These are phyloP conservation scores for Chrysoporthe deuterocubensis DNA, from an alignment of 2,329 filamentous ascomycete species.

Conservation along the genomic window DNA sequence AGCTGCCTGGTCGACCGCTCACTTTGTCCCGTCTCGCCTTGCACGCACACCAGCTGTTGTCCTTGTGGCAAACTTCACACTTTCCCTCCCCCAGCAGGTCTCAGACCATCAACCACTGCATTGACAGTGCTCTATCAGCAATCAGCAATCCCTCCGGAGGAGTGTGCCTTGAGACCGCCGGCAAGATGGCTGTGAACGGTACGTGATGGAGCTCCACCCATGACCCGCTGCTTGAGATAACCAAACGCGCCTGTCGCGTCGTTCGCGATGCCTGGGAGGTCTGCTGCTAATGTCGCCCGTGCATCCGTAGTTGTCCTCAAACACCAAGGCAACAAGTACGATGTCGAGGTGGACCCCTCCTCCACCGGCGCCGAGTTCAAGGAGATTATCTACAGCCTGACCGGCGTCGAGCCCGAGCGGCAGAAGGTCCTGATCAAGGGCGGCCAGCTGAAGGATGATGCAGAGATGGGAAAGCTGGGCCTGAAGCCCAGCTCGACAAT, in stretches of 20 bases:
- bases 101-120: not conserved
- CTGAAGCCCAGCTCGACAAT: conserved; percentile 86
- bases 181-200: conserved; percentile 61
- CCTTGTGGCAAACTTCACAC: not conserved
- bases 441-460: conserved; percentile 93
- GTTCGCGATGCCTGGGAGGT: not conserved
- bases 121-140: not conserved
- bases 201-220: conserved; percentile 34
- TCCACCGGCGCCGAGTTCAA: conserved; percentile 93
- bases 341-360: conserved; percentile 85
- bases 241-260: not conserved
- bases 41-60: no score
- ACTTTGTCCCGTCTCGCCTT: conserved; percentile 10
- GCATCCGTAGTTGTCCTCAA: conserved; percentile 77
- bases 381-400: conserved; percentile 92
- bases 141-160: not conserved
- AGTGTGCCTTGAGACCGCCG: conserved; percentile 10
- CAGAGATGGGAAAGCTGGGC: conserved; percentile 79
- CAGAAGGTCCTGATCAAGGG: conserved; percentile 97
- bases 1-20: conserved; percentile 22
- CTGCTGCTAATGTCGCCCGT: conserved; percentile 32
- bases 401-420: conserved; percentile 91
- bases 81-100: not conserved
- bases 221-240: not conserved
- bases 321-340: conserved; percentile 93